Base-by-base conservation (phyloP, 1,139 yeast species). In the Lodderomyces beijingensis region DNA sequence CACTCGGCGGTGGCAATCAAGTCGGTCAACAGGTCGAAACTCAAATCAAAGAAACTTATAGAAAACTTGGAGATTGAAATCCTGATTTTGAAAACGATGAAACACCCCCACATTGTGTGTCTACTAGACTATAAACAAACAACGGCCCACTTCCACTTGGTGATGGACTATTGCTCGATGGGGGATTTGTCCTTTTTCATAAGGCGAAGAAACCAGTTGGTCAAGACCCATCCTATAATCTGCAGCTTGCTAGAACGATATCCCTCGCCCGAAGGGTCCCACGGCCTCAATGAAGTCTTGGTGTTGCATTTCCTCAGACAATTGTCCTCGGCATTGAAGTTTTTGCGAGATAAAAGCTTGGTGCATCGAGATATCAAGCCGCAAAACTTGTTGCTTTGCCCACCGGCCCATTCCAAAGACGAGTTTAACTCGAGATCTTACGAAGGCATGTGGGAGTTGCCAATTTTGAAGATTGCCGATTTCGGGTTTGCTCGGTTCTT, bases 141-240 rank as follows among this genome's bases (percentile, higher is more conserved):
- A 1, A 56, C 77, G 8, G 65, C 83, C 8, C 87, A 89, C 57
- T 86, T 88, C 61, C 93, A 87, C 57, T 65, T 91, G 43, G 78
- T 89, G n/a, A 91, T 91, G 97, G 97, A 91, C 54, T 91, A 87
- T 59, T 91, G 98, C 54, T 80, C 96, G 0, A 67, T 91, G 57
- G 98, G 98, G 7, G 98, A 91, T 59, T 69, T 91, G 40, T 84
- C 95, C 0, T 86, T 79, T 50, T 82, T 91, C 47, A 88, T 91
- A 35, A 75, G 86, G 48, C 79, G 77, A 53, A 73, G 91, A 50
- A 74, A 74, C 43, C 88, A 83, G 51, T 63, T 89, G 28, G 74
- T 77, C 19, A 71, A 74, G 43, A 77, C 85, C 3, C 88, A 87
- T 52, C 96, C 96, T 0, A 73, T 85, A 28, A 75, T 89, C 27